Percentiles rank a stretch among this genome's conserved stretches.
These are phyloP conservation scores for Saitozyma podzolica DNA, from an alignment of 768 basidiomycete species.

Conservation along the genomic window DNA sequence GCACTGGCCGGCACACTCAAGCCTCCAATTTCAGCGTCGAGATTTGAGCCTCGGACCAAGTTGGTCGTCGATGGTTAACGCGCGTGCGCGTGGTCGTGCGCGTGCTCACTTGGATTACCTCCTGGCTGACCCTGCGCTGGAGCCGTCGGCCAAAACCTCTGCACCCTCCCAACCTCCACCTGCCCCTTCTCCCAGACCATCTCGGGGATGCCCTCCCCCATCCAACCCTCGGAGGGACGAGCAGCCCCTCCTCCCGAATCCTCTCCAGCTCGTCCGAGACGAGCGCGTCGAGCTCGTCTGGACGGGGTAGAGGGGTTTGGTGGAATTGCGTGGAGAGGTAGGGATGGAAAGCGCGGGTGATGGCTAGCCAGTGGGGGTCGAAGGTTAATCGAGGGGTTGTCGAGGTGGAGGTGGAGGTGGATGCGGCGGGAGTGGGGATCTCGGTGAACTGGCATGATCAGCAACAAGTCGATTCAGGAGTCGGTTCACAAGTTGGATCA, in stretches of 20 bases:
- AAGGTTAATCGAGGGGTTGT: constrained; percentile 58
- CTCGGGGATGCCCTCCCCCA: constrained; percentile 20
- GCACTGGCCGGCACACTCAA: not conserved
- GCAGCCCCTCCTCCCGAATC: constrained; percentile 61
- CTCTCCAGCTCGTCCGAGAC: constrained; percentile 67
- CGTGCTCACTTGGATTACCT: constrained; percentile 39
- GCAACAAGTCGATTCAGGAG: not conserved
- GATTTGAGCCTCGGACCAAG: not conserved
- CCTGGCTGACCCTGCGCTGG: constrained; percentile 54
- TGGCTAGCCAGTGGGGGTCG: constrained; percentile 92
- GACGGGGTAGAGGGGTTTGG: constrained; percentile 65
- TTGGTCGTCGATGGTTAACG: constrained; percentile 1
- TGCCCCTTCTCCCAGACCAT: constrained; percentile 32
- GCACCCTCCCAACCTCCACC: constrained; percentile 59
- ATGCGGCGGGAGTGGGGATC: constrained; percentile 52
- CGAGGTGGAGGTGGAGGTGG: constrained; percentile 12
- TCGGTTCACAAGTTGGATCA: no score
- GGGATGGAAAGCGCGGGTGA: constrained; percentile 80
- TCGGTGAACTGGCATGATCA: constrained; percentile 66
- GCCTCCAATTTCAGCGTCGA: not conserved
- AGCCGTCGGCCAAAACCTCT: constrained; percentile 67
- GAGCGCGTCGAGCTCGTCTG: constrained; percentile 58
- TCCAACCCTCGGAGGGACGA: constrained; percentile 14
- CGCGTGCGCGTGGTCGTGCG: constrained; percentile 11
- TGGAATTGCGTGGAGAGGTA: constrained; percentile 63